Base-by-base conservation (phyloP, 1,139 yeast genomes). In the Saccharomycopsis hybrid region DNA sequence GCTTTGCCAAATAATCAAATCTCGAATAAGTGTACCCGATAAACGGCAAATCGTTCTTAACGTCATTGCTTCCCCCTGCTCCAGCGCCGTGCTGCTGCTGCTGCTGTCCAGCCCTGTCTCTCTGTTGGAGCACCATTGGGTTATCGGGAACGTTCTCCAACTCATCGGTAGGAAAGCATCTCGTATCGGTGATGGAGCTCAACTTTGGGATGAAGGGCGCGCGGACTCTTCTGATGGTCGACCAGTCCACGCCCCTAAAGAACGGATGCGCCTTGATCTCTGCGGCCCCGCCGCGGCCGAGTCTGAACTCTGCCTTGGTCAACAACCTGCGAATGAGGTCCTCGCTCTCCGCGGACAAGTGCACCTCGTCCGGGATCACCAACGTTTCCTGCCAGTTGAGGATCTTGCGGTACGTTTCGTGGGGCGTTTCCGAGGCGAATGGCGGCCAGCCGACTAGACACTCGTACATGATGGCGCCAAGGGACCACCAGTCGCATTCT, bases 391-490 rank as follows among this genome's bases (percentile, higher is more conserved):
- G 94, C 90, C 97, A 94, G 66, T 89, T 87, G 63, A 94, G 73
- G 62, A 92, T 92, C 76, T 92, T 94, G 54, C 95, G 76, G 66
- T 92, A 92, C 0, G 98, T 92, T 61, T 92, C 98, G 60, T 90
- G 97, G n/a, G 98, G 97, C 3, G 97, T 88, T 64, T 92, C 98
- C 0, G 96, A 85, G 69, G 98, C 94, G 69, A 92, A 92, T 51
- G 99, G 99, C 27, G 99, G 98, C 97, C 98, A 92, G 24, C 99
- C 99, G 57, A 92, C 88, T 56, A 92, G 73, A 72, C 98, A 92
- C 72, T 92, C 99, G 69, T 87, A 92, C 99, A 92, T 92, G 64
- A 92, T 92, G 1, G 97, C 96, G 30, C 99, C 99, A 41, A 92
- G 71, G 3, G 97, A 88, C 98, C 98, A 92, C 99, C 99, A 92